Percentiles rank a stretch among this genome's conserved stretches.
Evolutionary conservation across 805 yeast species (phyloP).

Genomic region (Teunomyces kruisii): DNA sequence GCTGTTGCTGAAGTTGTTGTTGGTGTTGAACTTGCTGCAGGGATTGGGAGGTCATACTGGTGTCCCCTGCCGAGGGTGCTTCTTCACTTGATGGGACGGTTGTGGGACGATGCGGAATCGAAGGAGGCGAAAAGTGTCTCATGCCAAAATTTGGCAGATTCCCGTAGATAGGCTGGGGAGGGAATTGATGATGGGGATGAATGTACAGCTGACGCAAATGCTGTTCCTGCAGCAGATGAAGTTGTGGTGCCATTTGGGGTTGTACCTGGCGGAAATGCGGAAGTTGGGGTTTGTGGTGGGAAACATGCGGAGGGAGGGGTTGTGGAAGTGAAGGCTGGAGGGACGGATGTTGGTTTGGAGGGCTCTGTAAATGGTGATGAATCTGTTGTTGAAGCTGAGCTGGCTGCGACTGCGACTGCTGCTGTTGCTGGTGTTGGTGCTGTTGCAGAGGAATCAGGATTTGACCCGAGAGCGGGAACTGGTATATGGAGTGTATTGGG

Average conservation of each 20-base stretch:
- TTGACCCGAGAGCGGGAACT: slow-evolving; percentile 1
- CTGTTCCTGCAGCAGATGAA: slow-evolving; percentile 5
- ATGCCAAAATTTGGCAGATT: not conserved
- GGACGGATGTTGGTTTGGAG: not conserved
- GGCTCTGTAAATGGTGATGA: not conserved
- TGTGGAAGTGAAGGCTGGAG: slow-evolving; percentile 4
- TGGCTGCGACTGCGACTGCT: slow-evolving; percentile 6
- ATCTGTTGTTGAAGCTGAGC: slow-evolving; percentile 6
- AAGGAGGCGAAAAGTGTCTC: not conserved
- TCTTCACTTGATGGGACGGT: not conserved
- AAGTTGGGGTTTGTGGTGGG: not conserved
- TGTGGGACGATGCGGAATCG: not conserved
- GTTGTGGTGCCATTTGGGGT: slow-evolving; percentile 3
- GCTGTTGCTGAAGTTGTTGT: slow-evolving; percentile 4
- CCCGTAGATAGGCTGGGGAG: slow-evolving; percentile 1
- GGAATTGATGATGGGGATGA: not conserved
- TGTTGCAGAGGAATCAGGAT: slow-evolving; percentile 5
- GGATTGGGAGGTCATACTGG: not conserved
- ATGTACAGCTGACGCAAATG: slow-evolving; percentile 1
- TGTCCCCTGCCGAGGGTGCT: not conserved
- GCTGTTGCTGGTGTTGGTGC: slow-evolving; percentile 7
- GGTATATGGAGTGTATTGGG: slow-evolving; percentile 9
- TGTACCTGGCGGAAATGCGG: slow-evolving; percentile 5
- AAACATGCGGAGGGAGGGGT: slow-evolving; percentile 2
- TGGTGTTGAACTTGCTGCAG: slow-evolving; percentile 4